Conservation (phyloP, 331 rosid genomes). For the Quercus phellos region DNA sequence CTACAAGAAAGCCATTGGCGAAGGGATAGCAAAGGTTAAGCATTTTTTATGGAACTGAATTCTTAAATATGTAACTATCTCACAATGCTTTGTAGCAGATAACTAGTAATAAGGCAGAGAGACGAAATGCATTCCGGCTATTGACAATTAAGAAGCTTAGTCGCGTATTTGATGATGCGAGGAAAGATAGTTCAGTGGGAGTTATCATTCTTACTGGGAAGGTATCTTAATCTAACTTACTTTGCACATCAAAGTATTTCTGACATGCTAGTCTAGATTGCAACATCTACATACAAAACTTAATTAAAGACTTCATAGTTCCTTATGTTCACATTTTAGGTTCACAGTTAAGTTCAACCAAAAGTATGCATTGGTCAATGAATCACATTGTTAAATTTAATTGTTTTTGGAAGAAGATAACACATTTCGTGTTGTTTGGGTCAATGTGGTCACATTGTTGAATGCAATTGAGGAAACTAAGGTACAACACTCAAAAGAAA, state of each 20-base stretch:
- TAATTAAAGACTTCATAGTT: no score
- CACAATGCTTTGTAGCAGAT: constrained; percentile 13
- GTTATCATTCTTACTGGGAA: constrained; percentile 44
- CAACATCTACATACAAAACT: no score
- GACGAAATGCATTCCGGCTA: constrained; percentile 48
- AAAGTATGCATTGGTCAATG: no score
- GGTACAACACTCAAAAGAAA: no score
- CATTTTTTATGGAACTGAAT: not conserved
- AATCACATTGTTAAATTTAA: no score
- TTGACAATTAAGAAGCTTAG: constrained; percentile 43
- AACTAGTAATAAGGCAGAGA: constrained; percentile 42
- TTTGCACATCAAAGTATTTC: not conserved
- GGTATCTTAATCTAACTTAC: constrained; percentile 9
- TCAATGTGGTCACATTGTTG: no score
- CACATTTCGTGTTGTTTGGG: no score
- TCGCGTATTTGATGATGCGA: constrained; percentile 41
- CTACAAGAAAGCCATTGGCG: constrained; percentile 44
- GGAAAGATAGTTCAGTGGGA: constrained; percentile 44
- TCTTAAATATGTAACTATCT: not conserved
- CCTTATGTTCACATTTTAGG: no score
- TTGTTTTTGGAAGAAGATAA: no score
- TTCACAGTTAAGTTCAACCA: no score
- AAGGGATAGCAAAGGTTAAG: constrained; percentile 50
- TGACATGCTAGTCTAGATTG: not conserved
- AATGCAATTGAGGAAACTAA: accelerated